Evolutionary conservation across 2,329 filamentous ascomycete genomes (phyloP).

Genomic region (Endoconidiophora polonica): DNA sequence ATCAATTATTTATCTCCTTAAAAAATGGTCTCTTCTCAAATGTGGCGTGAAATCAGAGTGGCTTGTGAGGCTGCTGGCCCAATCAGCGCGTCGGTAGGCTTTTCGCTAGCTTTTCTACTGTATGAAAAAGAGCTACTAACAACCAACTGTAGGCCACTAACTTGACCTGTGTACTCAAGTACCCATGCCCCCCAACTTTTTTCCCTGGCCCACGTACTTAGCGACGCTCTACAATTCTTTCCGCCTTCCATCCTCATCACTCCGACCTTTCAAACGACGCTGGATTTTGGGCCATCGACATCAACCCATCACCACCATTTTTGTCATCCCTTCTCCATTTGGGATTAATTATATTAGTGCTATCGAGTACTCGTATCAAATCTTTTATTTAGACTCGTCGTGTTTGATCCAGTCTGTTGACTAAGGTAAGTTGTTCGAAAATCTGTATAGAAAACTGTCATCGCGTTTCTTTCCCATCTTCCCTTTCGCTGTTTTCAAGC

Average conservation of each 20-base stretch:
- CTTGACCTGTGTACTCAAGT: not conserved
- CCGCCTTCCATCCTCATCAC: constrained; percentile 12
- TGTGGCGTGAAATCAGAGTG: constrained; percentile 2
- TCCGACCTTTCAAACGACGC: constrained; percentile 10
- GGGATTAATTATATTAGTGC: not conserved
- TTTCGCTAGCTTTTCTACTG: not conserved
- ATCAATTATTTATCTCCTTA: not conserved
- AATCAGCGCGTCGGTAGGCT: constrained; percentile 9
- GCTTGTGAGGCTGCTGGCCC: constrained; percentile 17
- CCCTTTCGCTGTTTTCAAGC: constrained; percentile 3
- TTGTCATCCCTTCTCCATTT: constrained; percentile 7
- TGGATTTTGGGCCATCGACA: constrained; percentile 11
- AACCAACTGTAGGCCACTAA: not conserved
- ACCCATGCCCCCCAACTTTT: constrained; percentile 8
- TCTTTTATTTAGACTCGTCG: not conserved
- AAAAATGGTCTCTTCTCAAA: too few relatives aligned
- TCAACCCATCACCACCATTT: constrained; percentile 10
- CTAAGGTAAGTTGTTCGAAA: not conserved
- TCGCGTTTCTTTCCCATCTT: constrained; percentile 11
- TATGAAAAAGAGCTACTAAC: not conserved
- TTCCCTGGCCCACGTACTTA: constrained; percentile 6
- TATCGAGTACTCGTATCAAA: not conserved
- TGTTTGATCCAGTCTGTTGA: not conserved
- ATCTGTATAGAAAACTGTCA: not conserved
- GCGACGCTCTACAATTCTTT: constrained; percentile 10